These are phyloP conservation scores for Picea glauca DNA, from an alignment of 75 land plant species.

Conservation along the genomic window DNA sequence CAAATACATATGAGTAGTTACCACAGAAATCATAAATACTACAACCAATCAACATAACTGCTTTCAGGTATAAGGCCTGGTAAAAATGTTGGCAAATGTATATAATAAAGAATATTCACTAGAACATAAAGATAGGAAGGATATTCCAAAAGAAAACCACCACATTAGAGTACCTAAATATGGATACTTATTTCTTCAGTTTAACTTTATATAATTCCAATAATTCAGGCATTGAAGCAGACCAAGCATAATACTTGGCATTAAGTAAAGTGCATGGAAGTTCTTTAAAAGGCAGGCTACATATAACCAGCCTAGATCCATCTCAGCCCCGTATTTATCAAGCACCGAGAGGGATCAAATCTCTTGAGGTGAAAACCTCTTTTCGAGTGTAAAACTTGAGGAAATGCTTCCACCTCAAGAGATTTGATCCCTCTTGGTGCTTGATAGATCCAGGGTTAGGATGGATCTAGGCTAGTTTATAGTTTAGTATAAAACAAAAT, in stretches of 20 bases:
- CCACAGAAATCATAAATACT: background rate
- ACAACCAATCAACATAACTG: background rate
- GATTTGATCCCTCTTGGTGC: no score
- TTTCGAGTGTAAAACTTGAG: no score
- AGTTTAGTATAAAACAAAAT: no score
- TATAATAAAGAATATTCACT: background rate
- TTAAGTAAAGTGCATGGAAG: background rate
- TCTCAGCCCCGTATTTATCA: no score
- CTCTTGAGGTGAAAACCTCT: no score
- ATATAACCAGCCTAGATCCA: no score
- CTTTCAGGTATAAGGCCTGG: background rate
- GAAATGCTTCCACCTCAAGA: no score
- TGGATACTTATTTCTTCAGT: background rate
- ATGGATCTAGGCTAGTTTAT: no score
- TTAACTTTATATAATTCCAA: no score
- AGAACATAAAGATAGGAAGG: background rate
- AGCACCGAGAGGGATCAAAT: no score
- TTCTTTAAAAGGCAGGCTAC: background rate
- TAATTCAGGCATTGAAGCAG: background rate
- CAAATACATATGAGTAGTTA: constrained; percentile 1
- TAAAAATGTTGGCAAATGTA: background rate
- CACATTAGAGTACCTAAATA: background rate
- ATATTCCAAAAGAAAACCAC: background rate
- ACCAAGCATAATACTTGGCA: background rate
- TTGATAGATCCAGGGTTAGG: no score